Base-by-base conservation (phyloP, 2,329 filamentous ascomycete genomes). In the Didymosphaeria variabile region DNA sequence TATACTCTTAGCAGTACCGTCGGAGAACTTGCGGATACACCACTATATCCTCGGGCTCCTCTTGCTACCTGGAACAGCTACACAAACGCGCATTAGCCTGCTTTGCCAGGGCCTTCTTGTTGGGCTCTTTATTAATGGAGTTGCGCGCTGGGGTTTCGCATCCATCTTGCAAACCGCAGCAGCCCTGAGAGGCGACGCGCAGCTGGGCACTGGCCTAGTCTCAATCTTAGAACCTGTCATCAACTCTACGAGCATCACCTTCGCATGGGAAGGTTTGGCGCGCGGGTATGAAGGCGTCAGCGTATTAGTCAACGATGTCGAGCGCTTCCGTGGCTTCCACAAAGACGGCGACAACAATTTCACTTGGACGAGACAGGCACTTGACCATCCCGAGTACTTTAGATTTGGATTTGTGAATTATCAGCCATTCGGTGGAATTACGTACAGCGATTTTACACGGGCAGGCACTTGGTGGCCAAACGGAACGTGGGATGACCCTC, bases 81-180 rank as follows among this genome's bases (percentile, higher is more conserved):
- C 98, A 75, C 94, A 97, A 69, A 98, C 92, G 2, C 88, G 95
- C 0, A 90, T 92, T 0, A 90, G 90, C 1, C 83, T 98, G n/a
- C 77, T 97, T 1, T 97, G 93, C 71, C 94, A 98, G 77, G 95
- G 95, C 5, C 80, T 99, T 1, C 83, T 99, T 0, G 82, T 98
- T 6, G 95, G 95, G 0, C 85, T 98, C 0, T 98, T 97, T 78
- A 89, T 97, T 79, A 97, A 97, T 74, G 94, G 95, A 55, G 88
- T 96, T 60, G 94, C 94, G 5, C 86, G 94, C 42, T 98, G 95
- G 95, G 93, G 93, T 0, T 98, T 97, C 75, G 94, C 93, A 62
- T 85, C 91, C 0, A 87, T 98, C 45, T 85, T 98, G 17, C 90
- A 99, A 79, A 98, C 95, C 0, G 87, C 90, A 0, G 85, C 79